Evolutionary conservation across 768 basidiomycete species (phyloP), one percentile per base, ranked within the genome.

Genomic region (Tricholoma sp.): DNA sequence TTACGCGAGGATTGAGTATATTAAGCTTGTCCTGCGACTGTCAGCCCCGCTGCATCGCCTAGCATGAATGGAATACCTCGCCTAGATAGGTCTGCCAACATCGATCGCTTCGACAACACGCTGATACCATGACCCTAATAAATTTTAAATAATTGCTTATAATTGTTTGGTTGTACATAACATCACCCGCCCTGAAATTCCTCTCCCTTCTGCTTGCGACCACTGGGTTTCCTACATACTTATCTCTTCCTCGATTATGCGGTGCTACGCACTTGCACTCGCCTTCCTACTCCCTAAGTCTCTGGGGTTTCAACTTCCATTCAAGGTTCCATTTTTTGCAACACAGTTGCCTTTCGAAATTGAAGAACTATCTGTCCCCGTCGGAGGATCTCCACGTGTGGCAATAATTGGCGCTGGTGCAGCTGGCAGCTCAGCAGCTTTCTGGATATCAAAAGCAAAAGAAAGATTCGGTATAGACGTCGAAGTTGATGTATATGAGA

Each of bases 351-450:
- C 61, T 10, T 39, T 57, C 7, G 53, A 58, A 18, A 54, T 60
- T 33, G 60, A 60, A 41, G 56, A 65, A 32, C 34, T 54, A 9
- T 33, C 61, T 5, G 54, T 57, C 18, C 57, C 58, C 20, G 56
- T 24, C 24, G 2, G 24, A 24, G 24, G 59, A 15, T 64, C 75
- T 0, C 81, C 85, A 45, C 73, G 86, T 48, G 79, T 97, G 62
- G 94, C 94, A 7, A 85, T 97, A 65, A 82, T 97, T 53, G 94
- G 94, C 15, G 94, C 94, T 0, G 94, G 94, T 28, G 93, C 94
- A 12, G 91, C 78, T 9, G 94, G 94, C 8, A 83, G 82, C 13
- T 88, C 91, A 24, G 89, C 93, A 18, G 92, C 85, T 2, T 90
- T 83, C 65, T 90, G 93, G 86, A 85, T 95, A 53, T 80, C 82